Conservation (phyloP, 108 stramenopile genomes). For the Cylindrotheca closterium region DNA sequence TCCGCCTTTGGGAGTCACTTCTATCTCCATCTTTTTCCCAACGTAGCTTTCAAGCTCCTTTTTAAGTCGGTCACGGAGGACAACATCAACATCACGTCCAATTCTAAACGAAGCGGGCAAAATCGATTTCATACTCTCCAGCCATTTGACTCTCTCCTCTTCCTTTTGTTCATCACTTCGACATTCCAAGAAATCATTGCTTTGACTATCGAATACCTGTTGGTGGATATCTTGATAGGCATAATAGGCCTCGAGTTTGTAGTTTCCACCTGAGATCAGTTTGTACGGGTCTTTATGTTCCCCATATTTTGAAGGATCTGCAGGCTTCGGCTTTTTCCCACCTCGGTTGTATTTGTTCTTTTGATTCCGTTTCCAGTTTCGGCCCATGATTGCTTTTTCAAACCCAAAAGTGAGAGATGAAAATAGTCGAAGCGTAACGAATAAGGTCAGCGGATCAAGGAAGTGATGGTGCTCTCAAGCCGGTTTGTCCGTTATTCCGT, state of each 20-base stretch:
- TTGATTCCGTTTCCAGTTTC: slow-evolving; percentile 28
- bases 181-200: slow-evolving; percentile 43
- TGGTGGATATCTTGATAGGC: slow-evolving; percentile 67
- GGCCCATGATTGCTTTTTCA: no score
- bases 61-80: slow-evolving; percentile 46
- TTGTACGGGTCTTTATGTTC: slow-evolving; percentile 32
- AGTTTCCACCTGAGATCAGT: slow-evolving; percentile 53
- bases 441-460: no score
- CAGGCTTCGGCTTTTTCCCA: slow-evolving; percentile 9
- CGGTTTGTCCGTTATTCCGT: no score
- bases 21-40: slow-evolving; percentile 74
- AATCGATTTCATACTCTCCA: slow-evolving; percentile 46
- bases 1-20: slow-evolving; percentile 52
- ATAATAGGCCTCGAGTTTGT: slow-evolving; percentile 83
- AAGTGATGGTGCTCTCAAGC: no score
- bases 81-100: slow-evolving; percentile 62
- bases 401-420: no score
- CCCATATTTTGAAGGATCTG: slow-evolving; percentile 19
- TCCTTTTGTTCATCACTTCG: slow-evolving; percentile 53
- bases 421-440: no score
- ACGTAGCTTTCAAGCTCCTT: slow-evolving; percentile 65
- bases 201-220: slow-evolving; percentile 14
- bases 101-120: slow-evolving; percentile 83
- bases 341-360: slow-evolving; percentile 7
- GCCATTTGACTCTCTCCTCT: slow-evolving; percentile 59